Percentiles rank a stretch among this genome's conserved stretches.
Conservation (phyloP, 495 filamentous ascomycete species). For the Corynascus novoguineensis region DNA sequence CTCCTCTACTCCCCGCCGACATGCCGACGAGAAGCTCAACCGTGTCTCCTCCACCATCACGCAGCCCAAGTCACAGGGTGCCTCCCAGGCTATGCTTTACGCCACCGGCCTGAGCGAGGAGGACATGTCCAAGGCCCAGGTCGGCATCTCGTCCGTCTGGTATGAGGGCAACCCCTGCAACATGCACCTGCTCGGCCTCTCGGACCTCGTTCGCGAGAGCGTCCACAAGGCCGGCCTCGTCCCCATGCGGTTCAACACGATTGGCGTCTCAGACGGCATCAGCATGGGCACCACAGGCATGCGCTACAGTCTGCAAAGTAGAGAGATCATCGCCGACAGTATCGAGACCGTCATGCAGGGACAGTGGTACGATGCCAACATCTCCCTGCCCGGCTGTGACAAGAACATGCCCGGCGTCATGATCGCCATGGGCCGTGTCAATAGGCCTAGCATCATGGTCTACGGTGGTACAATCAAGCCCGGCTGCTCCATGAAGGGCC, state of each 20-base stretch:
- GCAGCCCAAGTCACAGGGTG: conserved; percentile 94
- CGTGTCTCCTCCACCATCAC: conserved; percentile 78
- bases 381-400: conserved; percentile 97
- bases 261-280: conserved; percentile 85
- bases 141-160: conserved; percentile 89
- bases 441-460: conserved; percentile 91
- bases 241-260: conserved; percentile 93
- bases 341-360: conserved; percentile 99
- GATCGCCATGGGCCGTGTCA: conserved; percentile 95
- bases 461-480: conserved; percentile 95
- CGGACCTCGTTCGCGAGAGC: conserved; percentile 73
- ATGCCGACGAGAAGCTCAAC: conserved; percentile 60
- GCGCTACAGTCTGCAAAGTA: conserved; percentile 88
- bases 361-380: conserved; percentile 99
- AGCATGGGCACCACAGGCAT: conserved; percentile 83
- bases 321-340: conserved; percentile 94
- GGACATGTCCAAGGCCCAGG: conserved; percentile 91
- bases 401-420: conserved; percentile 99
- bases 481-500: conserved; percentile 72
- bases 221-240: conserved; percentile 75
- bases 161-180: conserved; percentile 97
- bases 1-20: conserved; percentile 34
- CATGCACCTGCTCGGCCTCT: conserved; percentile 94
- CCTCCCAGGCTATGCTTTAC: conserved; percentile 98
- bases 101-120: conserved; percentile 77